Percentiles rank a stretch among this genome's conserved stretches.
Evolutionary conservation across 352 stramenopile species (phyloP).

Genomic region (Peronospora belbahrii): DNA sequence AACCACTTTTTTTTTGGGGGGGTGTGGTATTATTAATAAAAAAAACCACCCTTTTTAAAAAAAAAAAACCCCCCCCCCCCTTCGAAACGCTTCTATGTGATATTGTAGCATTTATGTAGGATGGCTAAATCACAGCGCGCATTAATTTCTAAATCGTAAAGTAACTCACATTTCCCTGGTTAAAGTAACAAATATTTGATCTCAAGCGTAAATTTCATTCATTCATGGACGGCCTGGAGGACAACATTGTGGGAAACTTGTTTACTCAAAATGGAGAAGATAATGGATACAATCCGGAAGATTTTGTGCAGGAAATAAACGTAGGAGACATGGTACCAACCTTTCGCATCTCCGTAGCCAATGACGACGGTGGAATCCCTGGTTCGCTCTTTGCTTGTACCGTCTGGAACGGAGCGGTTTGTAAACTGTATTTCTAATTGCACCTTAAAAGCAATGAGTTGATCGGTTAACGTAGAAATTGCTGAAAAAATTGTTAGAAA

Average conservation of each 20-base stretch:
- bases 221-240: slow-evolving; percentile 12
- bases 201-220: too few species aligned
- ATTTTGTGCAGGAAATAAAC: slow-evolving; percentile 30
- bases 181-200: too few species aligned
- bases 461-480: slow-evolving; percentile 1
- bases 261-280: slow-evolving; percentile 38
- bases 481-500: slow-evolving; percentile 5
- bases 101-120: too few species aligned
- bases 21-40: too few species aligned
- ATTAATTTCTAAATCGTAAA: too few species aligned
- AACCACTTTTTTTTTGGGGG: too few species aligned
- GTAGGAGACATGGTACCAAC: slow-evolving; percentile 11
- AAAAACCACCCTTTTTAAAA: too few species aligned
- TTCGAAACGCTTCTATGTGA: too few species aligned
- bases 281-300: slow-evolving; percentile 32
- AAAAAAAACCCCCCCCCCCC: too few species aligned
- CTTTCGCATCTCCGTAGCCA: slow-evolving; percentile 37
- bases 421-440: not conserved
- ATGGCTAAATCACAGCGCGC: too few species aligned
- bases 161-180: too few species aligned
- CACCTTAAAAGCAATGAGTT: too few species aligned
- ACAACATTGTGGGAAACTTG: slow-evolving; percentile 31
- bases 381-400: slow-evolving; percentile 44
- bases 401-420: slow-evolving; percentile 41
- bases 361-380: slow-evolving; percentile 42